A percentile compares a stretch with the other conserved stretches of the same genome.
phyloP scores from a whole-genome alignment of 1,284 basidiomycete species.

The Leccinum pachyderme region DNA sequence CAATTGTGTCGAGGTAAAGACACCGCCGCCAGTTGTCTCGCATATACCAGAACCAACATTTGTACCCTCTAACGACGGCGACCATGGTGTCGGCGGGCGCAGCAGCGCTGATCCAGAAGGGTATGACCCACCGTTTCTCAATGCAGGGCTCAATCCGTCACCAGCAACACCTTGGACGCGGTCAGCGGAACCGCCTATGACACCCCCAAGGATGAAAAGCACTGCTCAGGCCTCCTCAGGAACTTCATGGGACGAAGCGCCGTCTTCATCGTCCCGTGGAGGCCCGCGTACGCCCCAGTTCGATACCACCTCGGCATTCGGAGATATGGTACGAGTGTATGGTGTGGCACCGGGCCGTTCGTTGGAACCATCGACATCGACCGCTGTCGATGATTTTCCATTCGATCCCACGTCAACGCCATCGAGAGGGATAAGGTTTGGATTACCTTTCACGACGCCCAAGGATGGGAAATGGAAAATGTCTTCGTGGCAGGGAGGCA shows the following conservation, averaged over 20 bases:
- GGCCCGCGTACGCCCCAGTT: constrained; percentile 53
- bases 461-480: constrained; percentile 47
- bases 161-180: constrained; percentile 45
- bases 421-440: constrained; percentile 63
- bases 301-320: constrained; percentile 30
- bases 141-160: constrained; percentile 49
- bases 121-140: constrained; percentile 56
- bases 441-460: constrained; percentile 55
- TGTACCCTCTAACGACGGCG: constrained; percentile 54
- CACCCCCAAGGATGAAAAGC: constrained; percentile 39
- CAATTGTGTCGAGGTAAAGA: constrained; percentile 46
- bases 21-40: constrained; percentile 36
- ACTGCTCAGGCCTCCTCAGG: constrained; percentile 41
- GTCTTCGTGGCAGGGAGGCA: constrained; percentile 19
- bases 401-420: constrained; percentile 76
- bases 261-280: constrained; percentile 34
- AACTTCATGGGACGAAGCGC: constrained; percentile 44
- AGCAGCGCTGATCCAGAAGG: constrained; percentile 32
- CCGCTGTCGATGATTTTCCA: constrained; percentile 45
- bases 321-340: constrained; percentile 45
- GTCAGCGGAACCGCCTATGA: constrained; percentile 40
- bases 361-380: constrained; percentile 32
- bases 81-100: not conserved
- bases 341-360: constrained; percentile 39
- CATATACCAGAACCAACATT: constrained; percentile 56